Conservation (phyloP, 345 rosid species). For the Bruguiera sexangula region DNA sequence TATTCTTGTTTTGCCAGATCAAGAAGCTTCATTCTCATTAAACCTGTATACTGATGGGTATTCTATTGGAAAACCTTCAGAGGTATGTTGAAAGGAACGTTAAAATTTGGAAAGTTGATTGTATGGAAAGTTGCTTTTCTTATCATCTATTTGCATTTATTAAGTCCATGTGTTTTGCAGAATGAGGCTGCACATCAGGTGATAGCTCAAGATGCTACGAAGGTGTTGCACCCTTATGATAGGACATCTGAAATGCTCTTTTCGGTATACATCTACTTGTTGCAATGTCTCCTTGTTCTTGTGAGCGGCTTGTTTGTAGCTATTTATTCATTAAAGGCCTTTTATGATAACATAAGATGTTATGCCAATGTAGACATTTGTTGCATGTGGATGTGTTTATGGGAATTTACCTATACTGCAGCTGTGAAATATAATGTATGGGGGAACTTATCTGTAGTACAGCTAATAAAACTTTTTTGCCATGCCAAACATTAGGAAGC, state of each 20-base stretch:
- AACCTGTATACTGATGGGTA: slow-evolving; percentile 77
- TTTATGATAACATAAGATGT: slow-evolving; percentile 6
- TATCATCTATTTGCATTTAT: slow-evolving; percentile 12
- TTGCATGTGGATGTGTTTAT: not conserved
- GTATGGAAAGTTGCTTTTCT: not conserved
- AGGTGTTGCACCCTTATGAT: slow-evolving; percentile 74
- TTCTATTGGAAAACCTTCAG: slow-evolving; percentile 63
- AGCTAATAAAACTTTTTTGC: too few species aligned
- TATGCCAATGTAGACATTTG: slow-evolving; percentile 1
- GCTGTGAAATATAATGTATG: too few species aligned
- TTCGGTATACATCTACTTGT: slow-evolving; percentile 45
- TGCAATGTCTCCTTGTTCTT: slow-evolving; percentile 8
- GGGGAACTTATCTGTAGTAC: too few species aligned
- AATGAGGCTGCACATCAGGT: slow-evolving; percentile 42
- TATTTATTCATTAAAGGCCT: not conserved
- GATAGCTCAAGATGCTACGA: slow-evolving; percentile 55
- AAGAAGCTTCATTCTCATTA: slow-evolving; percentile 72
- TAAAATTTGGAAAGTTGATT: slow-evolving; percentile 6
- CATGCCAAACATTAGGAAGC: too few species aligned
- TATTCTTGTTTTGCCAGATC: slow-evolving; percentile 43
- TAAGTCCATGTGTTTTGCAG: slow-evolving; percentile 30
- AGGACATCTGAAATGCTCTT: slow-evolving; percentile 81
- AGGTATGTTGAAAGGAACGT: slow-evolving; percentile 48
- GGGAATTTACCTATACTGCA: not conserved
- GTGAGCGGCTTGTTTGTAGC: not conserved